Conservation (phyloP, 2,329 filamentous ascomycete species). For the Botrytis porri region DNA sequence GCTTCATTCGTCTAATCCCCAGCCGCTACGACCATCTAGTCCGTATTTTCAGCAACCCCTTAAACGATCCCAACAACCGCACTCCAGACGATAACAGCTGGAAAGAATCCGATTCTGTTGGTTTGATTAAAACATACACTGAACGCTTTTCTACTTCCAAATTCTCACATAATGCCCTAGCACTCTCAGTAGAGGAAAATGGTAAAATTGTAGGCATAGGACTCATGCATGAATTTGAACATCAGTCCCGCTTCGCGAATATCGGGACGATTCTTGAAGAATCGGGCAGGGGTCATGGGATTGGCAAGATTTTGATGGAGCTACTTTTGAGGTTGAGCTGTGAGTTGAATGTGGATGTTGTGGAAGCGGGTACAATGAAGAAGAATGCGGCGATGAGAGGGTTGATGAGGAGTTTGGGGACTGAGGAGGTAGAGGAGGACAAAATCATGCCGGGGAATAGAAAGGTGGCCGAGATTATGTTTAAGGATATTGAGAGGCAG, state of each 20-base stretch:
- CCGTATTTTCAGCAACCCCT: slow-evolving; percentile 13
- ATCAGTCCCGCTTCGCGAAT: neutral
- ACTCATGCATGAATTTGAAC: neutral
- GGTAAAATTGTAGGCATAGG: neutral
- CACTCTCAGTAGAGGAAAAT: neutral
- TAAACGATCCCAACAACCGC: slow-evolving; percentile 1
- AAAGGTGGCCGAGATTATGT: neutral
- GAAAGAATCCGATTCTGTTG: neutral
- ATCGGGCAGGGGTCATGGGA: neutral
- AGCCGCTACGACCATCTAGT: slow-evolving; percentile 1
- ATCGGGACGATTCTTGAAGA: slow-evolving; percentile 5
- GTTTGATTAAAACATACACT: neutral
- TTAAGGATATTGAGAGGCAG: neutral
- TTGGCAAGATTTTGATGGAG: neutral
- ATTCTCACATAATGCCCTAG: neutral
- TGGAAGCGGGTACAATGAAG: slow-evolving; percentile 25
- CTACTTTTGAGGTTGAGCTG: slow-evolving; percentile 24
- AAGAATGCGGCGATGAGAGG: slow-evolving; percentile 23
- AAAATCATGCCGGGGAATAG: neutral
- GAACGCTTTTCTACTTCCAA: neutral
- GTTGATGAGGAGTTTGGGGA: slow-evolving; percentile 23
- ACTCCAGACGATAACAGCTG: neutral
- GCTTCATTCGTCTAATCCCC: slow-evolving; percentile 22
- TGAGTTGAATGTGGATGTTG: slow-evolving; percentile 21
- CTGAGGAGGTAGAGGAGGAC: slow-evolving; percentile 24